Percentiles rank a stretch among this genome's conserved stretches.
These are phyloP conservation scores for Zychaea mexicana DNA, from an alignment of 371 early-diverging fungal genomes.

Conservation along the genomic window DNA sequence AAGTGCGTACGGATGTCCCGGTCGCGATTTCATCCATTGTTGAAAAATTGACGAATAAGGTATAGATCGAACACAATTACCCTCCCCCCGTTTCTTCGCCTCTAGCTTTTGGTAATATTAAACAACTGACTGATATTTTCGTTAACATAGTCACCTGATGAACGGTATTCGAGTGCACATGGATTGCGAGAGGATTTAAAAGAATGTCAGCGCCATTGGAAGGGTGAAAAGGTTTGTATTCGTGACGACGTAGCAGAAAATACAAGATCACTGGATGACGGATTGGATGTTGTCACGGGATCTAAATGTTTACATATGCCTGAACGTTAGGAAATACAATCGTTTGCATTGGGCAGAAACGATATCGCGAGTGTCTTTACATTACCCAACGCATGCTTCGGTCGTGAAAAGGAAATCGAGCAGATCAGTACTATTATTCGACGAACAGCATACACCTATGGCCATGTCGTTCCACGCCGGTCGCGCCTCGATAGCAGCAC, in stretches of 20 bases:
- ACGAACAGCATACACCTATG: slow-evolving; percentile 37
- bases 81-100: too few relatives aligned
- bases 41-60: slow-evolving; percentile 63
- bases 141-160: slow-evolving; percentile 55
- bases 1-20: slow-evolving; percentile 53
- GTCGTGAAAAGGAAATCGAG: slow-evolving; percentile 40
- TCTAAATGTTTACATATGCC: not conserved
- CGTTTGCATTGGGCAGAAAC: slow-evolving; percentile 48
- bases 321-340: slow-evolving; percentile 27
- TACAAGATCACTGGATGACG: not conserved
- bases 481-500: slow-evolving; percentile 8
- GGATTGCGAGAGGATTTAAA: slow-evolving; percentile 59
- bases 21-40: slow-evolving; percentile 49
- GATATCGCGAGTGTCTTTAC: slow-evolving; percentile 62
- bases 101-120: not conserved
- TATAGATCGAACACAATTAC: slow-evolving; percentile 13
- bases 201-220: slow-evolving; percentile 43
- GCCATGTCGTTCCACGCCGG: slow-evolving; percentile 19
- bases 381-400: slow-evolving; percentile 55
- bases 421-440: slow-evolving; percentile 36
- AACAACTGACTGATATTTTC: not conserved
- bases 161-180: slow-evolving; percentile 60
- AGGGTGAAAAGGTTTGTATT: slow-evolving; percentile 7
- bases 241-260: not conserved
- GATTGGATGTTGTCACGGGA: too few relatives aligned